Evolutionary conservation across 2,329 filamentous ascomycete genomes (phyloP), one percentile per base, ranked within the genome.

Genomic region (Fusarium sp.): DNA sequence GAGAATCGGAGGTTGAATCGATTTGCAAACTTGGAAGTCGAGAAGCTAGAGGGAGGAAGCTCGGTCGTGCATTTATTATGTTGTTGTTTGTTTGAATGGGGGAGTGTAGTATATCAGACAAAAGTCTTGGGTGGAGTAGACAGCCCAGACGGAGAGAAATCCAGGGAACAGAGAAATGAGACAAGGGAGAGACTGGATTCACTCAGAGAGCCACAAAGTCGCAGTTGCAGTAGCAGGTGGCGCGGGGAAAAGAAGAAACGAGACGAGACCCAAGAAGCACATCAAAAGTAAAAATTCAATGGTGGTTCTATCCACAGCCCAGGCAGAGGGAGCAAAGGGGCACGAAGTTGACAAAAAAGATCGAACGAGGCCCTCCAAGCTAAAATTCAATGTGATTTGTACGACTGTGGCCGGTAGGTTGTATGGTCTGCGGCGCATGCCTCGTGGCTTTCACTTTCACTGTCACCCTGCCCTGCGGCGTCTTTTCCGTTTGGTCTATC

Each of bases 401-500:
- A 43, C 57, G 25, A 49, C 56, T 25, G 59, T 67, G 49, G 40
- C 38, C 25, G 33, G 32, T 32, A 21, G 37, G 21, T 30, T 56
- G 43, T 25, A 18, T 54, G 50, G 33, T n/a, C 50, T 54, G 50
- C 53, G 43, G 23, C 54, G 61, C 32, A 54, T 57, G 11, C 35
- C 54, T 74, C 58, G 21, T 72, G 56, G 71, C 63, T 59, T 52
- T 68, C 63, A 54, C 53, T 5, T 30, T 42, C 37, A 50, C 30
- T 23, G 11, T 50, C 16, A 46, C 30, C 46, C 37, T 53, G 60
- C 70, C 33, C 56, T 64, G 59, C 67, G 71, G 71, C 49, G 67
- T 57, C 49, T 64, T 60, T 69, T 74, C 71, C 71, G 67, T 74
- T 74, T 74, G 71, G 71, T 37, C 23, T 37, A 59, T 50, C 16